Conservation (phyloP, 495 filamentous ascomycete species). For the Terfezia claveryi region DNA sequence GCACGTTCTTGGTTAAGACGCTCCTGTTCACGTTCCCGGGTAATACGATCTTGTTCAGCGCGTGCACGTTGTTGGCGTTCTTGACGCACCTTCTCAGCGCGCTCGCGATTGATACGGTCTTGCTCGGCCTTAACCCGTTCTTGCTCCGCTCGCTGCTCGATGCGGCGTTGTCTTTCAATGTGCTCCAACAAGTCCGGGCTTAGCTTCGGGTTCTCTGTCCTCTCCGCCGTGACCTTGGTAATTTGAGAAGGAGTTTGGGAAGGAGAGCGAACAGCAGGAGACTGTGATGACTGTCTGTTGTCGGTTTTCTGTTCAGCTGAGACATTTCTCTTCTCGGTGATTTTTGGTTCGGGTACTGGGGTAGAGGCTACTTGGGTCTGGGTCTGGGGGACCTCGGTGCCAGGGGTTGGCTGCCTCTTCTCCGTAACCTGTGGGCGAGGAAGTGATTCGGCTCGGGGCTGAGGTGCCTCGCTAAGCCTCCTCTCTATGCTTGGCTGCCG, state of each 20-base stretch:
- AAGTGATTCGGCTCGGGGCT: neutral
- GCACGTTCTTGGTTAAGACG: neutral
- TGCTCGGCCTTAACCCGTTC: neutral
- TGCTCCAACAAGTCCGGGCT: neutral
- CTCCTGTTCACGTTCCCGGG: neutral
- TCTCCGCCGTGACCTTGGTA: neutral
- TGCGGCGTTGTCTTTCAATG: neutral
- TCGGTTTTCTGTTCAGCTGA: neutral
- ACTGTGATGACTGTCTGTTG: neutral
- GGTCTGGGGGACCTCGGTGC: too few species aligned
- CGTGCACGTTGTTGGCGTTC: neutral
- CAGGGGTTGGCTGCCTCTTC: neutral
- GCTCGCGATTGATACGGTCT: neutral
- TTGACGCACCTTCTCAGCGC: neutral
- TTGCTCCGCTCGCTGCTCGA: neutral
- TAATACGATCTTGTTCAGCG: neutral
- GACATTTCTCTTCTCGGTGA: neutral
- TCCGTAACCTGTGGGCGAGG: neutral
- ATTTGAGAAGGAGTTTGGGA: neutral
- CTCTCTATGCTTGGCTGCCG: neutral
- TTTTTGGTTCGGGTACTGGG: neutral
- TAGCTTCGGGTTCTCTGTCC: neutral
- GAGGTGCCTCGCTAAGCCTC: neutral
- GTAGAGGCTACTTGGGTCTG: neutral
- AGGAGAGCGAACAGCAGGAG: neutral